Conservation (phyloP, 805 yeast species). For the Lipomyces mesembrius region DNA sequence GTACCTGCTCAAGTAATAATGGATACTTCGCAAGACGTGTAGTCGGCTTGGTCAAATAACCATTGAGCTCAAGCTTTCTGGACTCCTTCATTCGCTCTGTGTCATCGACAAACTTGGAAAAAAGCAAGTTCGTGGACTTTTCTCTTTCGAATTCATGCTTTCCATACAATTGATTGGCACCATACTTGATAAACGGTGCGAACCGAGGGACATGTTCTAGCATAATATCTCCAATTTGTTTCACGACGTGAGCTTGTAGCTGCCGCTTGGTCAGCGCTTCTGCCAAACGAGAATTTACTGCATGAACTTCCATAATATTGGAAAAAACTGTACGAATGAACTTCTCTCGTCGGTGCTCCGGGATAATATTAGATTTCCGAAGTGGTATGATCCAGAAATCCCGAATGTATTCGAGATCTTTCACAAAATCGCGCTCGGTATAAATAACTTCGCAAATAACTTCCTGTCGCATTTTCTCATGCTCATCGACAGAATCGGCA, state of each 20-base stretch:
- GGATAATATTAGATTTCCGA: constrained; percentile 82
- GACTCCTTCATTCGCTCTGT: constrained; percentile 83
- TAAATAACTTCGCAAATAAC: constrained; percentile 90
- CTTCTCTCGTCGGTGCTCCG: constrained; percentile 85
- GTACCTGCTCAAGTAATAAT: constrained; percentile 75
- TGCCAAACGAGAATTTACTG: constrained; percentile 80
- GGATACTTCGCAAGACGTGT: constrained; percentile 96
- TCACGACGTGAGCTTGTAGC: constrained; percentile 80
- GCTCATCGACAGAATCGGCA: constrained; percentile 76
- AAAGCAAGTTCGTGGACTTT: constrained; percentile 83
- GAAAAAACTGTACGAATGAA: constrained; percentile 91
- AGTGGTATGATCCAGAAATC: constrained; percentile 94
- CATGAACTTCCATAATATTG: constrained; percentile 83
- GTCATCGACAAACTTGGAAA: constrained; percentile 92
- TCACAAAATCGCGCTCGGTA: constrained; percentile 93
- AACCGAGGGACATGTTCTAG: constrained; percentile 82
- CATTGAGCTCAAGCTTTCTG: constrained; percentile 86
- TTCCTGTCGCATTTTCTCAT: constrained; percentile 91
- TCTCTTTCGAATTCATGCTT: constrained; percentile 94
- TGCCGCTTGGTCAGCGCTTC: constrained; percentile 89
- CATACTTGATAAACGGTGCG: constrained; percentile 90
- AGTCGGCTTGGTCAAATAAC: constrained; percentile 92
- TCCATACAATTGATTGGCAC: constrained; percentile 94
- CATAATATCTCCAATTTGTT: constrained; percentile 84
- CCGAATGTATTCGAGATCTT: constrained; percentile 87